Base-by-base conservation (phyloP, 2,329 filamentous ascomycete species). In the Diplodia corticola region DNA sequence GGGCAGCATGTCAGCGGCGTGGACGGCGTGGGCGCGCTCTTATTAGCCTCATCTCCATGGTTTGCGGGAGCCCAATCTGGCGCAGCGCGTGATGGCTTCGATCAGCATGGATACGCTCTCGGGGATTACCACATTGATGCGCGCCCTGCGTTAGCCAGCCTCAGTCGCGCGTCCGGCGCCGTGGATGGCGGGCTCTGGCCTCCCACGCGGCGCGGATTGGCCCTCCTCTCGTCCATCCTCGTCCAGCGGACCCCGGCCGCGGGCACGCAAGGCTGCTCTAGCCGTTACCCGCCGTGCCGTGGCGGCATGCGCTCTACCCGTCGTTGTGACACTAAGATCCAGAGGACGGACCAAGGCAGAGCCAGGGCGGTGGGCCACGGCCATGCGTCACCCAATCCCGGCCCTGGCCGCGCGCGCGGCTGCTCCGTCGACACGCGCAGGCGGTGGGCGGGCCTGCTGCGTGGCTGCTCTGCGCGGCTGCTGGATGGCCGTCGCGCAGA, bases 41-140 rank as follows among this genome's bases (percentile, higher is more conserved):
- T 57, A 57, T 57, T 57, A 57, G 54, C 54, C 35, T 57, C 54
- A 28, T 44, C 35, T 40, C 17, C 55, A 22, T 50, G n/a, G 44
- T 63, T 5, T 37, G 24, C 48, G 59, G 59, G 59, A 46, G 24
- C 22, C 44, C 5, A 63, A 37, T 53, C 60, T 63, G 60, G 46
- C 46, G 60, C 55, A 61, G 57, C 57, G 57, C 57, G 57, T 61
- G 57, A 61, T 61, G 57, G 57, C 57, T 33, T 49, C 57, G 57
- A 61, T 61, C 57, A 55, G 51, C 51, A 55, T 55, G 50, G 50
- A 53, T 53, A n/a, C 20, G 50, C 50, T 20, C 37, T 61, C 57
- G 57, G 57, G 57, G 57, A 49, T 61, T 48, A 26, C 37, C 55
- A 40, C 55, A 60, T 60, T 60, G 55, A 60, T 44, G 55, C 28